Percentiles rank a stretch among this genome's conserved stretches.
Conservation (phyloP, 305 asterid genomes). For the Fraxinus xanthoxyloides region DNA sequence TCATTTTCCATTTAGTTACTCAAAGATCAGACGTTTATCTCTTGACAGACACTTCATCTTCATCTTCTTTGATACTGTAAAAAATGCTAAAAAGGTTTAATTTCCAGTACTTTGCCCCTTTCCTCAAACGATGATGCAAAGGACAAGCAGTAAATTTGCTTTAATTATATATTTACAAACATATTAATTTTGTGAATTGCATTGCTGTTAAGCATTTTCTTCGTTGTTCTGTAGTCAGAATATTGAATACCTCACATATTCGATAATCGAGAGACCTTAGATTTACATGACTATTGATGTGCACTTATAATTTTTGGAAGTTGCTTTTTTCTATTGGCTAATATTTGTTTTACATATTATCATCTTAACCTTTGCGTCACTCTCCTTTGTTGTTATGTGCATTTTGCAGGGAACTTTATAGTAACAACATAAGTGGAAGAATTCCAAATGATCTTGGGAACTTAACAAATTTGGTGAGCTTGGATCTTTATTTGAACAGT, state of each 20-base stretch:
- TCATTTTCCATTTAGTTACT: neutral
- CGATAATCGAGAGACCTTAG: neutral
- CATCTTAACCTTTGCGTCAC: neutral
- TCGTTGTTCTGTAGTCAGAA: neutral
- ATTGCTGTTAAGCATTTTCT: neutral
- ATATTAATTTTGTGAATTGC: neutral
- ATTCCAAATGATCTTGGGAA: conserved; percentile 86
- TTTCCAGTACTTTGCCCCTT: neutral
- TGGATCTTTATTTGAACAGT: conserved; percentile 87
- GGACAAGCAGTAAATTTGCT: neutral
- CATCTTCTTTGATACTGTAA: neutral
- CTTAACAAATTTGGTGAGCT: conserved; percentile 83
- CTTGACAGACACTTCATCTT: neutral
- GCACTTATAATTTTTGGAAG: neutral
- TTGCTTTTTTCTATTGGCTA: neutral
- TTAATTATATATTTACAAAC: neutral
- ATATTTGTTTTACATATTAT: neutral
- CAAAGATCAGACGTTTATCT: neutral
- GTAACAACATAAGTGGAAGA: conserved; percentile 77
- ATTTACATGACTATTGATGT: neutral
- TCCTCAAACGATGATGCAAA: neutral
- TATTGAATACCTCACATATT: neutral
- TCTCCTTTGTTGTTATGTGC: neutral
- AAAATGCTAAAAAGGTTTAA: neutral
- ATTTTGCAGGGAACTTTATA: conserved; percentile 80